Percentiles rank a stretch among this genome's conserved stretches.
These are phyloP conservation scores for Stenocarpella maydis DNA, from an alignment of 2,329 filamentous ascomycete species.

Conservation along the genomic window DNA sequence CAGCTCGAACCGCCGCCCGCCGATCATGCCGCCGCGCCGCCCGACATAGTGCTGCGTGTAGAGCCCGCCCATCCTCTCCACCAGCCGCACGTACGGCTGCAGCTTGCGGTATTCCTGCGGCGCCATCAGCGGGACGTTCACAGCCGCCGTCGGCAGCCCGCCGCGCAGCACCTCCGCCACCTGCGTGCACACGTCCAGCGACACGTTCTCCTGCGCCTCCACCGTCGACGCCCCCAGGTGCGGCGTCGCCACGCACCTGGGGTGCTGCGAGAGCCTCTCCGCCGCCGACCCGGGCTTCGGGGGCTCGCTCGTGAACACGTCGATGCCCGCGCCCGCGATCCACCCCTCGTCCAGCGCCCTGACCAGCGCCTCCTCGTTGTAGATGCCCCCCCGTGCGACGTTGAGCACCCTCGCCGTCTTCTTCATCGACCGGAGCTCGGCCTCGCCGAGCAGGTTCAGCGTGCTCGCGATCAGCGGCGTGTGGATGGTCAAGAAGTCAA, in stretches of 20 bases:
- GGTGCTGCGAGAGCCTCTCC: conserved; percentile 70
- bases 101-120: conserved; percentile 82
- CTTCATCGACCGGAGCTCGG: conserved; percentile 77
- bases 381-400: conserved; percentile 80
- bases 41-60: conserved; percentile 79
- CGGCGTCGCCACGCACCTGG: conserved; percentile 78
- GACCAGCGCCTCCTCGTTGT: conserved; percentile 78
- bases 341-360: conserved; percentile 73
- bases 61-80: conserved; percentile 81
- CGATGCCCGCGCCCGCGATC: conserved; percentile 79
- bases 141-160: conserved; percentile 76
- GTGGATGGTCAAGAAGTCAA: conserved; percentile 83
- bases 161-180: conserved; percentile 77
- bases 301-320: conserved; percentile 82
- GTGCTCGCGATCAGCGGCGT: conserved; percentile 82
- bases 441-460: conserved; percentile 73
- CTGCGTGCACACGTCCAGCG: conserved; percentile 83
- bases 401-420: conserved; percentile 77
- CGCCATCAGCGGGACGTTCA: conserved; percentile 83
- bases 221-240: conserved; percentile 82
- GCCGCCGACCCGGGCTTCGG: conserved; percentile 64
- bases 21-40: conserved; percentile 53
- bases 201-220: conserved; percentile 86
- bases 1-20: conserved; percentile 76
- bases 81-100: conserved; percentile 77